A percentile compares a stretch with the other conserved stretches of the same genome.
phyloP scores from a whole-genome alignment of 768 basidiomycete genomes.

The Panellus pusillus region DNA sequence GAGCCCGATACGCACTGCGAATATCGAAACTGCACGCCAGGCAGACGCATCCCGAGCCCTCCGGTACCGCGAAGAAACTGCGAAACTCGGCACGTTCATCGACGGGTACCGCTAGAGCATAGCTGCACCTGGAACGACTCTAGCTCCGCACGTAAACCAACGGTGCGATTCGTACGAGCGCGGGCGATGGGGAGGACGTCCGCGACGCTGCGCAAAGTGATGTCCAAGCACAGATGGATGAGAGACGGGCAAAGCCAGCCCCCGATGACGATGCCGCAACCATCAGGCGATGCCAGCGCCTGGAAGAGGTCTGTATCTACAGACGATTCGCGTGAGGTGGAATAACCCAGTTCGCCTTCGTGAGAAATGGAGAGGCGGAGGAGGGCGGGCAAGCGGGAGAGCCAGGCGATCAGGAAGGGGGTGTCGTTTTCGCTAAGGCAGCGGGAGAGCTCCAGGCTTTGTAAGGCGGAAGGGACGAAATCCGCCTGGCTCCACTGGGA shows the following conservation, averaged over 20 bases:
- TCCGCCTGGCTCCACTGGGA: constrained; percentile 29
- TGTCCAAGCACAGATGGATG: constrained; percentile 24
- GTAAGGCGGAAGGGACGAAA: constrained; percentile 25
- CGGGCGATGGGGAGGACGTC: constrained; percentile 26
- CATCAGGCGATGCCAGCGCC: constrained; percentile 26
- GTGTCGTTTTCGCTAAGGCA: constrained; percentile 24
- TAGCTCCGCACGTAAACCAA: constrained; percentile 16
- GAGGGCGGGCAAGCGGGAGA: constrained; percentile 29
- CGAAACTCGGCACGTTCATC: constrained; percentile 21
- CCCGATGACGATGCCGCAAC: constrained; percentile 14
- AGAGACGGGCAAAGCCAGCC: constrained; percentile 32
- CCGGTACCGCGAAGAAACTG: constrained; percentile 6
- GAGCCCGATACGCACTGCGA: too few species aligned
- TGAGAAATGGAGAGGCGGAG: constrained; percentile 24
- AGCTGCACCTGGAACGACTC: constrained; percentile 25
- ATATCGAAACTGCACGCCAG: constrained; percentile 4
- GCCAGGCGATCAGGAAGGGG: constrained; percentile 30
- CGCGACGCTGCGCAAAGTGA: constrained; percentile 9
- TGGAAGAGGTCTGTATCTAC: constrained; percentile 21
- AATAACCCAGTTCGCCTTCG: constrained; percentile 19
- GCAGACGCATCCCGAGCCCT: constrained; percentile 13
- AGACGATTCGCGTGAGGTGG: not conserved
- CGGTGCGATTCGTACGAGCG: constrained; percentile 7
- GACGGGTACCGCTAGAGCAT: constrained; percentile 23
- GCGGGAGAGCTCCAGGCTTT: constrained; percentile 29